Conservation (phyloP, 768 basidiomycete species). For the Rhizopogon salebrosus region DNA sequence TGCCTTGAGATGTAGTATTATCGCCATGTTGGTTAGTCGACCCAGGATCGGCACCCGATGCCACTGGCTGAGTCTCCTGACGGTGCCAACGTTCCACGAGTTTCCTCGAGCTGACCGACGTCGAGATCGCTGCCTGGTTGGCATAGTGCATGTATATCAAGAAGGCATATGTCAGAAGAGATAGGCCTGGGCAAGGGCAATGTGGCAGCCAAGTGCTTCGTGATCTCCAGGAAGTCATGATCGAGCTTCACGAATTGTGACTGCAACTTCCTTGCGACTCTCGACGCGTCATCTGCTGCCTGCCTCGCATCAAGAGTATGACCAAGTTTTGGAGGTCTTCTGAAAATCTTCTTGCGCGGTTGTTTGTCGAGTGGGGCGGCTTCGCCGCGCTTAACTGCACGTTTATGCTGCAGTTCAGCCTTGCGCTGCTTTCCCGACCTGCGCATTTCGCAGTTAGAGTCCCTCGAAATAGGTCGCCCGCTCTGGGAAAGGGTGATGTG, state of each 20-base stretch:
- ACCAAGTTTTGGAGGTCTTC: background rate
- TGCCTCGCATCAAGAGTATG: slow-evolving; percentile 5
- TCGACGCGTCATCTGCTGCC: slow-evolving; percentile 29
- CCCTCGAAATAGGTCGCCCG: background rate
- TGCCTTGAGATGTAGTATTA: slow-evolving; percentile 5
- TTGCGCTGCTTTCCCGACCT: slow-evolving; percentile 67
- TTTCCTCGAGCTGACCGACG: slow-evolving; percentile 5
- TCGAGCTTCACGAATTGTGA: slow-evolving; percentile 67
- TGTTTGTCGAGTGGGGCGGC: slow-evolving; percentile 33
- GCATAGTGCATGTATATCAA: slow-evolving; percentile 20
- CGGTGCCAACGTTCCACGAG: slow-evolving; percentile 50
- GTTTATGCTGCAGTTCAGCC: slow-evolving; percentile 68
- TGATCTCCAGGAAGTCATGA: slow-evolving; percentile 52
- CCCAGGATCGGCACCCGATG: slow-evolving; percentile 6
- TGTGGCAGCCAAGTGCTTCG: slow-evolving; percentile 50
- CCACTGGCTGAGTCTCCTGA: slow-evolving; percentile 5
- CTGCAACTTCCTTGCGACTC: slow-evolving; percentile 50
- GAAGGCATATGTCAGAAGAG: slow-evolving; percentile 31
- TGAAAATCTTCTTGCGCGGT: slow-evolving; percentile 13
- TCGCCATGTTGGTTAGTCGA: background rate
- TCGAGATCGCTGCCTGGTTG: background rate
- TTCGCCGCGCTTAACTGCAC: slow-evolving; percentile 83
- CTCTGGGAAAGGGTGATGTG: too few relatives aligned
- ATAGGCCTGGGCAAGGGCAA: slow-evolving; percentile 57
- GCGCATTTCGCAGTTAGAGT: slow-evolving; percentile 14